Evolutionary conservation across 192 early-diverging fungal species (phyloP).

Genomic region (Entomortierella parvispora): DNA sequence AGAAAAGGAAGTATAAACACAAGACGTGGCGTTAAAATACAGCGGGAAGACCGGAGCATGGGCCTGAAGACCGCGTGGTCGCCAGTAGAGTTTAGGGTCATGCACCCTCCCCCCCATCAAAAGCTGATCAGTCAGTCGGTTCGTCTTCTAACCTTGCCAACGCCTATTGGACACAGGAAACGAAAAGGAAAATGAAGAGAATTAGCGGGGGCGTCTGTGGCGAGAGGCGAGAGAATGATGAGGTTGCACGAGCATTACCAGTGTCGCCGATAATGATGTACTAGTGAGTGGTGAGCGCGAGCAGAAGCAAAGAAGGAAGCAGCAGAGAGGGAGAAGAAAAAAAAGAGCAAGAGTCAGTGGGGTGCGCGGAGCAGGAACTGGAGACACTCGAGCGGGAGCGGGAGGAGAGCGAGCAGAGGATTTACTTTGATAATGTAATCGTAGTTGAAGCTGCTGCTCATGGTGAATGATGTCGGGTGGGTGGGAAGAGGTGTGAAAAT

Average conservation of each 20-base stretch:
- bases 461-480: slow-evolving; percentile 15
- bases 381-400: neutral
- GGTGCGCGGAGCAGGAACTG: neutral
- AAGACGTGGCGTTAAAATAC: too few species aligned
- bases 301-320: neutral
- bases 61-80: neutral
- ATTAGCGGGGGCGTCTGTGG: neutral
- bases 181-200: neutral
- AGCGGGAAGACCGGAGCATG: neutral
- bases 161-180: slow-evolving; percentile 58
- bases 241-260: slow-evolving; percentile 50
- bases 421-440: slow-evolving; percentile 73
- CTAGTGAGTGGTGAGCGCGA: slow-evolving; percentile 34
- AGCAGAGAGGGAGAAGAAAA: neutral
- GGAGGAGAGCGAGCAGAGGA: neutral
- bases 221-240: neutral
- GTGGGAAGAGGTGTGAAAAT: neutral
- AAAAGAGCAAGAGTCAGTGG: neutral
- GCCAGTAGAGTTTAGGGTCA: neutral
- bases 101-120: neutral
- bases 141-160: slow-evolving; percentile 69
- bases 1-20: neutral
- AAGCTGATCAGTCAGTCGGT: slow-evolving; percentile 2
- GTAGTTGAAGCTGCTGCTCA: slow-evolving; percentile 61
- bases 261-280: slow-evolving; percentile 90